Evolutionary conservation across 441 rosid genomes (phyloP), one percentile per base, ranked within the genome.

Genomic region (Dalechampia spathulata): DNA sequence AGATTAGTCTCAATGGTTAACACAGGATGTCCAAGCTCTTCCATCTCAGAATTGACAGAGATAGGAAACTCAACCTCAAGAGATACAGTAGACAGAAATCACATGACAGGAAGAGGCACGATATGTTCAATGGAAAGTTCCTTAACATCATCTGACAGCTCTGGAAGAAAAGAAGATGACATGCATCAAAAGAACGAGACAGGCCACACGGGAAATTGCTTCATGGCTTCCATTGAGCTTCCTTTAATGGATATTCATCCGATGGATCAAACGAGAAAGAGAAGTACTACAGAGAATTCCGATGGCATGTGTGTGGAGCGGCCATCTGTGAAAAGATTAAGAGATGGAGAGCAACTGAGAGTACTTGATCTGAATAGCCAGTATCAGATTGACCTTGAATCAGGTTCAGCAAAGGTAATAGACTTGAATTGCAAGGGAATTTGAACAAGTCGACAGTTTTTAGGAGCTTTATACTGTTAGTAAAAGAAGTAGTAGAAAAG

Each of bases 51-150:
- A 74, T 58, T 89, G 58, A 89, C 93, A 44, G 94, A 88, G 67
- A 67, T 59, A 36, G 76, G 78, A 56, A 55, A 49, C 71, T 71
- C 77, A 34, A 65, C 58, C 67, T 40, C 43, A 49, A 76, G 65
- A 67, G 75, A 68, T 16, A 42, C 32, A 44, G 78, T 25, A 44
- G 81, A 64, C 55, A 65, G 53, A 44, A 74, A 73, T 51, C 71
- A 49, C 61, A 52, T 49, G 55, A 34, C 10, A 14, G 26, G 58
- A 53, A 65, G 67, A 57, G 81, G 78, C 58, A 58, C 78, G 11
- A 66, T 82, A 36, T 65, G 80, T 59, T 93, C 99, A 13, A 72
- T 71, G 50, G 99, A 87, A 52, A 93, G 97, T 75, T 89, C 99
- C 38, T 64, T 89, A 72, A 89, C 99, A 58, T 93, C 93, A 41